Evolutionary conservation across 768 basidiomycete genomes (phyloP).

Genomic region (Suillus paluster): DNA sequence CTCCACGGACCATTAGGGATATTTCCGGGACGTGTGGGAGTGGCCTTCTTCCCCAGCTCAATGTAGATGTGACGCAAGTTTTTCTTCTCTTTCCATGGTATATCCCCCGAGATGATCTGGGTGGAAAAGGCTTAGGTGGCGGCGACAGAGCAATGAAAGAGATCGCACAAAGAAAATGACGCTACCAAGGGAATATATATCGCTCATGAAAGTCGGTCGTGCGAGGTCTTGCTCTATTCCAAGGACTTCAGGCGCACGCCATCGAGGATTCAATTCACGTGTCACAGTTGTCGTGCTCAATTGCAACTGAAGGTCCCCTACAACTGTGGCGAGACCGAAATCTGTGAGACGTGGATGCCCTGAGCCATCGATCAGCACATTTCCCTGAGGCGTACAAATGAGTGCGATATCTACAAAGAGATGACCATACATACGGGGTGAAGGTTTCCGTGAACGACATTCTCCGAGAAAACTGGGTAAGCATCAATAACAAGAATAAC

Average conservation of each 20-base stretch:
- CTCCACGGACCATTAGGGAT: not conserved
- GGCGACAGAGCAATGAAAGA: not conserved
- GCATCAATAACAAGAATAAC: not conserved
- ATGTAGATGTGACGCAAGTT: not conserved
- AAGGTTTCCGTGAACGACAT: constrained; percentile 22
- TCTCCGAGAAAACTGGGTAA: constrained; percentile 16
- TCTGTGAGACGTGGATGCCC: constrained; percentile 44
- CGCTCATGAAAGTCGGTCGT: constrained; percentile 26
- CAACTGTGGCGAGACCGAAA: constrained; percentile 48
- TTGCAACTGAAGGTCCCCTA: constrained; percentile 25
- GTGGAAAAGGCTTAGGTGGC: not conserved
- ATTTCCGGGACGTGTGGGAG: not conserved
- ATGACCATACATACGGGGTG: constrained; percentile 3
- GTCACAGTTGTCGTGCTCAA: not conserved
- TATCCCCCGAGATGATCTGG: not conserved
- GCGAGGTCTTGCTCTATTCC: constrained; percentile 27
- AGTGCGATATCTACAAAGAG: not conserved
- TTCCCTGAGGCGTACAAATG: constrained; percentile 12
- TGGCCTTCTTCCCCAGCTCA: not conserved
- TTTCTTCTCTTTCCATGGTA: not conserved
- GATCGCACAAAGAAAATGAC: constrained; percentile 17
- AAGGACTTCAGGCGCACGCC: constrained; percentile 43
- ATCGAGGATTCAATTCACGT: constrained; percentile 25
- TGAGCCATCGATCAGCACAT: constrained; percentile 17
- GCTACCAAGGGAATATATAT: constrained; percentile 44